Evolutionary conservation across 106 monocot species (phyloP).

Genomic region (Dendrobium catenatum): DNA sequence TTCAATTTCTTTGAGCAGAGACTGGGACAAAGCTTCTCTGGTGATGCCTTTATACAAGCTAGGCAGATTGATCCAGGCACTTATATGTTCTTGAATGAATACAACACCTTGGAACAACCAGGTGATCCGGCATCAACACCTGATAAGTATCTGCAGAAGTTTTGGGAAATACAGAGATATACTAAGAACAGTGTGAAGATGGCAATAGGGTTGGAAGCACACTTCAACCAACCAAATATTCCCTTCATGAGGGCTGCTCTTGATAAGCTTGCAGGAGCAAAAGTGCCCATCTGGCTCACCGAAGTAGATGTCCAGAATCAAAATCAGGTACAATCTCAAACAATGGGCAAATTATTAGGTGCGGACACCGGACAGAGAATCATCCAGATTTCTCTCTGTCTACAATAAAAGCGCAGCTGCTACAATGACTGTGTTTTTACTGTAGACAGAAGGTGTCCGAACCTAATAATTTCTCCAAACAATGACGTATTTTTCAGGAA

Average conservation of each 20-base stretch:
- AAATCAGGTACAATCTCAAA: constrained; percentile 30
- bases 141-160: constrained; percentile 42
- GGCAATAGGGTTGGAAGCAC: constrained; percentile 65
- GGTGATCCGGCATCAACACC: constrained; percentile 25
- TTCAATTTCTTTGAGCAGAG: constrained; percentile 46
- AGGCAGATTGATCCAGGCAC: constrained; percentile 32
- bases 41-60: constrained; percentile 23
- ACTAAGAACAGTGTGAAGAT: constrained; percentile 15
- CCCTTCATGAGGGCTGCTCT: constrained; percentile 67
- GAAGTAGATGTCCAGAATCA: constrained; percentile 52
- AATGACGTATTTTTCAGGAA: background rate
- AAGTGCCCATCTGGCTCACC: constrained; percentile 75
- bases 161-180: constrained; percentile 27
- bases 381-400: no score
- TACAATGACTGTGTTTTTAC: no score
- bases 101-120: constrained; percentile 60
- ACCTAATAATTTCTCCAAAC: no score
- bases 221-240: constrained; percentile 53
- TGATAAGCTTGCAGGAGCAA: constrained; percentile 39
- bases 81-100: constrained; percentile 76
- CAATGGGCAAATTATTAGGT: no score
- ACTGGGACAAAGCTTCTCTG: constrained; percentile 33
- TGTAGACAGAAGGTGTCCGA: no score
- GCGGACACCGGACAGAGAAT: no score
- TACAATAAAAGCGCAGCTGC: no score